Evolutionary conservation across 2,329 filamentous ascomycete genomes (phyloP).

Genomic region (Myriosclerotinia curreyana): DNA sequence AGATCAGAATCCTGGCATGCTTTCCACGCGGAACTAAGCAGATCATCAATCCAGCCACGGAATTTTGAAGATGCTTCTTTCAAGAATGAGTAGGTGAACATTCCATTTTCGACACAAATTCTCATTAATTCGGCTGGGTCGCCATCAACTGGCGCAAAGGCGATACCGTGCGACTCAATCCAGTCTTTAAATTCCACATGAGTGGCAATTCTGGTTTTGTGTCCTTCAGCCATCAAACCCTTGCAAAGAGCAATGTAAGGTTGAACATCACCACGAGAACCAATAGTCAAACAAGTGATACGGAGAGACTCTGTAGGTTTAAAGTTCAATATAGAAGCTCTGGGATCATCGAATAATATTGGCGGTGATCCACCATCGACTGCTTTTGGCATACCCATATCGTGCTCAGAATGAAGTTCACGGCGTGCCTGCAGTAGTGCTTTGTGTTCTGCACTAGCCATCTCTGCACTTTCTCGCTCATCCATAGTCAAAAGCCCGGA

Average conservation of each 20-base stretch:
- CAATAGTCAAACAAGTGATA: constrained; percentile 93
- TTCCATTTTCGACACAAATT: constrained; percentile 94
- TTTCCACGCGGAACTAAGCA: constrained; percentile 75
- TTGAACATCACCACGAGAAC: constrained; percentile 92
- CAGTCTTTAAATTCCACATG: constrained; percentile 86
- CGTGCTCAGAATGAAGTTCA: constrained; percentile 51
- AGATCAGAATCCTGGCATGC: constrained; percentile 86
- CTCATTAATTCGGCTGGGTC: constrained; percentile 94
- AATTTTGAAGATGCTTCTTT: constrained; percentile 84
- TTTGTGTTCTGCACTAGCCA: constrained; percentile 76
- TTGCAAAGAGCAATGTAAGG: constrained; percentile 97
- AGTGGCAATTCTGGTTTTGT: constrained; percentile 82
- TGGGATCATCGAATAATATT: constrained; percentile 84
- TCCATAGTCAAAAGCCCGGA: constrained; percentile 65
- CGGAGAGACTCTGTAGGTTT: constrained; percentile 76
- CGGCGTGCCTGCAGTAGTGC: constrained; percentile 72
- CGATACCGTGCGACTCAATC: constrained; percentile 90
- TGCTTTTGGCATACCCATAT: constrained; percentile 49
- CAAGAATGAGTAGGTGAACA: constrained; percentile 91
- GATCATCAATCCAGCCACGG: constrained; percentile 89
- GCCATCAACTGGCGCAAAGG: constrained; percentile 83
- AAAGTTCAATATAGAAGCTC: constrained; percentile 85
- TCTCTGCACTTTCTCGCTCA: constrained; percentile 67
- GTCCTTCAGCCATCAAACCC: constrained; percentile 81
- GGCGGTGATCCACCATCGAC: constrained; percentile 60